phyloP scores from a whole-genome alignment of 192 early-diverging fungal species.

The Coemansia sp. region DNA sequence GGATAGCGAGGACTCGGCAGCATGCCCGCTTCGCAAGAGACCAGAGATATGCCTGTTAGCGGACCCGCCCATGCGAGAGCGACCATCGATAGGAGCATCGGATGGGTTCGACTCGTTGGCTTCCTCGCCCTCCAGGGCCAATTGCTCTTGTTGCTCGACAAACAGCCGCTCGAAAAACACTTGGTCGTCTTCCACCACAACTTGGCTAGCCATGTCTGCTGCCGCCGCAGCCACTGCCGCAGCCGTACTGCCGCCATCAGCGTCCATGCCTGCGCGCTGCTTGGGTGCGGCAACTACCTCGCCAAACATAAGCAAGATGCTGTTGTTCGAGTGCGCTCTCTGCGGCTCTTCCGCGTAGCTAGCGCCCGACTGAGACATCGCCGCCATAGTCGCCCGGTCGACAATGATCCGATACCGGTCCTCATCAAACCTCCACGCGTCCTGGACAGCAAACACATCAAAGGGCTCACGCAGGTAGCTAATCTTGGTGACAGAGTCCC shows the following conservation, averaged over 20 bases:
- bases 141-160: conserved; percentile 63
- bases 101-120: conserved; percentile 9
- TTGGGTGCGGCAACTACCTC: conserved; percentile 54
- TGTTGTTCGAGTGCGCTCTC: conserved; percentile 8
- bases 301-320: conserved; percentile 36
- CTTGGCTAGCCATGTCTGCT: conserved; percentile 57
- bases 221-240: conserved; percentile 52
- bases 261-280: conserved; percentile 61
- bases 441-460: conserved; percentile 60
- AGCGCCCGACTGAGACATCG: neutral
- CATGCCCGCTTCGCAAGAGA: conserved; percentile 30
- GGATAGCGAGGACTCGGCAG: conserved; percentile 41
- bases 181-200: conserved; percentile 85
- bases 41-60: conserved; percentile 27
- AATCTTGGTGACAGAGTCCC: conserved; percentile 92
- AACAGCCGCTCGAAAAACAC: conserved; percentile 78
- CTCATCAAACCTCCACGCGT: conserved; percentile 65
- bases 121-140: conserved; percentile 56
- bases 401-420: conserved; percentile 34
- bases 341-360: neutral
- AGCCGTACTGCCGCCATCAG: conserved; percentile 43
- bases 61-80: conserved; percentile 10
- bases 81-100: conserved; percentile 10
- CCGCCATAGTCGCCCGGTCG: conserved; percentile 15
- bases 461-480: conserved; percentile 71